Evolutionary conservation across 805 yeast genomes (phyloP).

Genomic region (Yamadazyma insecticola): DNA sequence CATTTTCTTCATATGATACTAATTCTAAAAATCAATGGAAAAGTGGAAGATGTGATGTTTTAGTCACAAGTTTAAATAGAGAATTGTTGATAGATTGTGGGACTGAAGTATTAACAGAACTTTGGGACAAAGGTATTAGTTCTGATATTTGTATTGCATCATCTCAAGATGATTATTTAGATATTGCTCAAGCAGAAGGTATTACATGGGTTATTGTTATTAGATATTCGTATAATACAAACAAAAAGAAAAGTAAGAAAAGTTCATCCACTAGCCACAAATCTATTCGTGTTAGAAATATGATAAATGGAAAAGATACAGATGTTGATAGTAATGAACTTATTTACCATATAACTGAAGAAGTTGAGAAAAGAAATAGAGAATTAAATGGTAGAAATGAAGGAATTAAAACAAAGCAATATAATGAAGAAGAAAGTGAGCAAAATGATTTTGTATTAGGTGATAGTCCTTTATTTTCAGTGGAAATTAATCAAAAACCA

Average conservation of each 20-base stretch:
- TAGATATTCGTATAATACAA: conserved; percentile 52
- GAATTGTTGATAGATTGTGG: conserved; percentile 56
- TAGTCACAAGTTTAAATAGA: conserved; percentile 66
- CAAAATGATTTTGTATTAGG: conserved; percentile 12
- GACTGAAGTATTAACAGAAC: conserved; percentile 51
- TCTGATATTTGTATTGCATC: conserved; percentile 53
- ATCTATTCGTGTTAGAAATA: conserved; percentile 68
- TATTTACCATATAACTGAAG: conserved; percentile 20
- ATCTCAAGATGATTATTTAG: conserved; percentile 57
- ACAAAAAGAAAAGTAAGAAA: conserved; percentile 29
- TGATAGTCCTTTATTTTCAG: conserved; percentile 25
- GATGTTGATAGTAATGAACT: conserved; percentile 75
- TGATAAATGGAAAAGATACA: conserved; percentile 54
- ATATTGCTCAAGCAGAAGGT: conserved; percentile 63
- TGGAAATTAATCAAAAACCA: conserved; percentile 48
- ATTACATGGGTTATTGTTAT: conserved; percentile 74
- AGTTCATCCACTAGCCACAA: conserved; percentile 47
- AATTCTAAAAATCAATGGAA: conserved; percentile 21
- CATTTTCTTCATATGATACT: conserved; percentile 11
- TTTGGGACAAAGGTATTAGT: conserved; percentile 78
- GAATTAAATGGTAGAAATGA: conserved; percentile 1
- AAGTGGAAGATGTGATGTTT: conserved; percentile 66
- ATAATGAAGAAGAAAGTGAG: conserved; percentile 4
- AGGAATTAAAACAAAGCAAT: conserved; percentile 3
- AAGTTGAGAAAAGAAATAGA: conserved; percentile 11